Base-by-base conservation (phyloP, 805 yeast species). In the Yarrowia sp. region DNA sequence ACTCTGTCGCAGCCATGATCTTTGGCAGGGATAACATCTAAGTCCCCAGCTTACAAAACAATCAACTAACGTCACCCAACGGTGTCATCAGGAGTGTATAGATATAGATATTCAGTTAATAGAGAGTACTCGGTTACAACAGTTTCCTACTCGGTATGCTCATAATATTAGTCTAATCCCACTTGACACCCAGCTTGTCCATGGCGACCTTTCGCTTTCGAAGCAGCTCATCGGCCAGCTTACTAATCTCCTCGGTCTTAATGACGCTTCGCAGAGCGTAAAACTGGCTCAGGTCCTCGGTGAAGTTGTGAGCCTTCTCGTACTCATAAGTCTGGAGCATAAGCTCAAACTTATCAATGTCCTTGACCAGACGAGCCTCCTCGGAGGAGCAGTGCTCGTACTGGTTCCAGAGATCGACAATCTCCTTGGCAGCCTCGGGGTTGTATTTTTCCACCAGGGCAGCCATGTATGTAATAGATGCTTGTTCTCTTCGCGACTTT, bases 291-390 rank as follows among this genome's bases (percentile, higher is more conserved):
- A 94, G 82, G 72, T 86, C 87, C 70, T 84, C 84, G 64, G 77
- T 77, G 52, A 86, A 84, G 12, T 86, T 83, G 72, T 81, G 84
- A 71, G 81, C 80, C 72, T 86, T 87, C 79, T 92, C 97, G 75
- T 93, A 94, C 77, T 92, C 82, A 43, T 74, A 71, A 43, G 79
- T 72, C 71, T 80, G 83, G 49, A 75, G 72, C 91, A 83, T 86
- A 86, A 46, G 93, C 88, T 79, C 91, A 91, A 71, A 89, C 84
- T 94, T 94, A 78, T 94, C 98, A 70, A 95, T 86, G 77, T 94
- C 98, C 79, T 94, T 94, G 71, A 94, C 97, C 72, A 91, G 91
- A 67, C 87, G 82, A 13, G 98, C 97, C 77, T 94, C 98, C 33
- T 85, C 76, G 50, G 88, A 85, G 72, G 91, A 82, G 72, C 91